These are phyloP conservation scores for Leptomonas pyrrhocoris DNA, from an alignment of 208 protist species.

Conservation along the genomic window DNA sequence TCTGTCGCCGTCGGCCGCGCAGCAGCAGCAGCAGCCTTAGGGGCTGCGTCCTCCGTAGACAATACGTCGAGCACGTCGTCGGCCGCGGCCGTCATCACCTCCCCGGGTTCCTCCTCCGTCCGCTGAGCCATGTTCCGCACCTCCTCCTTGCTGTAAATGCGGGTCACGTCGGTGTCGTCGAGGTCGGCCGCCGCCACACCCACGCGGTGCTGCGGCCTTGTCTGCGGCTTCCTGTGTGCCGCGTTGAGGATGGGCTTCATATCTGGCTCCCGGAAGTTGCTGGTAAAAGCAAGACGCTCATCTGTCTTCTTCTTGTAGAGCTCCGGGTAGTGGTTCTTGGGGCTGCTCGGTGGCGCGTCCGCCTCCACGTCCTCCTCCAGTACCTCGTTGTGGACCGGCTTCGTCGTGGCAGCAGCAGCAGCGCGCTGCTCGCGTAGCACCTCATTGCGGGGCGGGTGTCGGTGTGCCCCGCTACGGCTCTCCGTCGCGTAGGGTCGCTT, in stretches of 20 bases:
- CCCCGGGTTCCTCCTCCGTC: neutral
- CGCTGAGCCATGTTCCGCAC: constrained; percentile 35
- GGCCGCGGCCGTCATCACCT: constrained; percentile 4
- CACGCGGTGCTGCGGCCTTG: neutral
- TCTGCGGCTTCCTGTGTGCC: neutral
- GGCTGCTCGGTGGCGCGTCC: constrained; percentile 35
- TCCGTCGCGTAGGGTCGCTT: constrained; percentile 37
- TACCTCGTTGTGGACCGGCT: neutral
- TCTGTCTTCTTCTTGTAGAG: constrained; percentile 49
- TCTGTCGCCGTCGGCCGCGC: neutral
- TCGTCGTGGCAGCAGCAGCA: constrained; percentile 4
- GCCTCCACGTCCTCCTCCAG: constrained; percentile 23
- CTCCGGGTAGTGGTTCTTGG: constrained; percentile 65
- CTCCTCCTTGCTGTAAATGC: constrained; percentile 76
- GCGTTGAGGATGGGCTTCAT: constrained; percentile 31
- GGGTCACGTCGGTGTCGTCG: constrained; percentile 62
- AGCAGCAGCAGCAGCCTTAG: neutral
- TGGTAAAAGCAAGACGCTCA: constrained; percentile 61
- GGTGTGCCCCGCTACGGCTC: constrained; percentile 54
- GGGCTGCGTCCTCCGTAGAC: neutral
- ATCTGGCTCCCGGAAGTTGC: constrained; percentile 49
- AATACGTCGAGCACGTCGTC: constrained; percentile 16
- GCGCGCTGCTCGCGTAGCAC: constrained; percentile 32
- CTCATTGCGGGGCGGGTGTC: constrained; percentile 43
- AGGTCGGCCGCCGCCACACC: constrained; percentile 15